Percentiles rank a stretch among this genome's conserved stretches.
phyloP scores from a whole-genome alignment of 2,329 filamentous ascomycete genomes.

The Aplosporella prunicola region DNA sequence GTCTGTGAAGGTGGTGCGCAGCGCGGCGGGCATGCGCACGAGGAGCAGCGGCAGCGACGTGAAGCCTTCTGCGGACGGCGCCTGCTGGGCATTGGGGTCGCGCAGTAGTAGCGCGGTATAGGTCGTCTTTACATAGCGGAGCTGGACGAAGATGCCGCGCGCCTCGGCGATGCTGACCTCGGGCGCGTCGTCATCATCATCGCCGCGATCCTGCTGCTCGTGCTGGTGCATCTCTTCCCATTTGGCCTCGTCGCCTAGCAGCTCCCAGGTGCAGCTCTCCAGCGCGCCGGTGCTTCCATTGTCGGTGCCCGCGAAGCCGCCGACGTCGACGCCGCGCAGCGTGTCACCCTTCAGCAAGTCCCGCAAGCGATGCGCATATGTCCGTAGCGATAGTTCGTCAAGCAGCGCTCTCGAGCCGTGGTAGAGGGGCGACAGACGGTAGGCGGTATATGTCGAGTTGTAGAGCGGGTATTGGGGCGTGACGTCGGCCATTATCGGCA shows the following conservation, averaged over 20 bases:
- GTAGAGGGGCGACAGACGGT: conserved; percentile 46
- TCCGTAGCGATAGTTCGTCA: conserved; percentile 29
- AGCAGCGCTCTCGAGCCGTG: conserved; percentile 32
- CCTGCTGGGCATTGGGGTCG: conserved; percentile 21
- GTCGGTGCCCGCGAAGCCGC: conserved; percentile 28
- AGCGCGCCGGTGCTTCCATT: conserved; percentile 38
- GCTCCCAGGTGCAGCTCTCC: conserved; percentile 37
- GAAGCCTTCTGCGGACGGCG: conserved; percentile 23
- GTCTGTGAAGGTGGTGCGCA: conserved; percentile 40
- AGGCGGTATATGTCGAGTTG: conserved; percentile 45
- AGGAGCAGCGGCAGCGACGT: conserved; percentile 43
- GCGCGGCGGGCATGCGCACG: conserved; percentile 40
- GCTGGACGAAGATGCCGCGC: conserved; percentile 39
- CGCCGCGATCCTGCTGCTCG: conserved; percentile 25
- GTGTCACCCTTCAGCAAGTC: conserved; percentile 42
- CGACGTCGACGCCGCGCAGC: conserved; percentile 37
- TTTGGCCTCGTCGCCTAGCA: conserved; percentile 32
- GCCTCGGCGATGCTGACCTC: conserved; percentile 17
- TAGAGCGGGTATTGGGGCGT: conserved; percentile 37
- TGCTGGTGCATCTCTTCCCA: conserved; percentile 29
- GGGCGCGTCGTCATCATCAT: conserved; percentile 8
- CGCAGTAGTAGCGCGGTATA: conserved; percentile 44
- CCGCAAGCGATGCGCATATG: conserved; percentile 39
- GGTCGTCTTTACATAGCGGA: conserved; percentile 40
- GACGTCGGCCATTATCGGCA: conserved; percentile 22